Evolutionary conservation across 768 basidiomycete species (phyloP), one percentile per base, ranked within the genome.

Genomic region (Lactifluus echinatus): DNA sequence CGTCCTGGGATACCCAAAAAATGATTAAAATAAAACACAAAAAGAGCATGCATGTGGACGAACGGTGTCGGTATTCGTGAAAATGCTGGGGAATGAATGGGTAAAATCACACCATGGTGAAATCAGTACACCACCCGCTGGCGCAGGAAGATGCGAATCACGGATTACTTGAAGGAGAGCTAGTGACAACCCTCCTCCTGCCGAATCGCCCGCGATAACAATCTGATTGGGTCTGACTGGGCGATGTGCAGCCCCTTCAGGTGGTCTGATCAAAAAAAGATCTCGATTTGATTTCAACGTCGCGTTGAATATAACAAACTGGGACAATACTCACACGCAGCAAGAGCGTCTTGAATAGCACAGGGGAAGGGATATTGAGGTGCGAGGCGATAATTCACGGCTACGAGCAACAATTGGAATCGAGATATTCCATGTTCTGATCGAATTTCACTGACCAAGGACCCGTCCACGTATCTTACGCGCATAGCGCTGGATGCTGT

Each of bases 281-380:
- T 96, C 90, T 91, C 55, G 12, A 26, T n/a, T 10, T 2, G 4
- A 11, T 19, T n/a, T n/a, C 46, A 21, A 46, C 53, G 4, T 12
- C 19, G 40, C 31, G 37, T 23, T 31, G 34, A 26, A 5, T 6
- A 4, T 21, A 37, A 19, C 19, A 55, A 33, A 33, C 4, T 1
- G 5, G n/a, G 6, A 26, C 24, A 8, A 7, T 2, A 69, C 83
- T 63, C 64, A 91, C 89, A 98, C 8, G 93, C 85, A 2, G 95
- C 89, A 11, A 98, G 66, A 33, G 84, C 74, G 69, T 98, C 95
- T 65, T 96, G 93, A 7, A 97, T 71, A 1, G 86, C 90, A 62
- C 90, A 92, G 14, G 95, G 95, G 68, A 96, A 97, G 1, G 95
- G 95, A 65, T 95, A 98, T 71, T 97, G 95, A 0, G 95, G 95